Evolutionary conservation across 2,329 filamentous ascomycete species (phyloP).

Genomic region (Waltergamsia citrina): DNA sequence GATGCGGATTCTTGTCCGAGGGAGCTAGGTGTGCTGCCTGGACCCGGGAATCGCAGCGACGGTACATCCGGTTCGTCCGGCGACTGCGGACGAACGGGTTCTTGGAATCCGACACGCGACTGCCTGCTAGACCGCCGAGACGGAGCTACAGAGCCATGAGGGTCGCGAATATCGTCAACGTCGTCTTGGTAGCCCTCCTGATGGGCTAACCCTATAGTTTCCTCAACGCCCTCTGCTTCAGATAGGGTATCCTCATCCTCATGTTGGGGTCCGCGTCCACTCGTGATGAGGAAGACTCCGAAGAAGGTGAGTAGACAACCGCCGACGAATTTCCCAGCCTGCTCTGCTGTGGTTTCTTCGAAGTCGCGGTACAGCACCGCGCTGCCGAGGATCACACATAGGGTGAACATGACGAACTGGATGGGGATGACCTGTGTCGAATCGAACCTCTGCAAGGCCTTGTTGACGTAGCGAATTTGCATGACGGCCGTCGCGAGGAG

Average conservation of each 20-base stretch:
- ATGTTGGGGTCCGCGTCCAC: conserved; percentile 54
- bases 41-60: conserved; percentile 17
- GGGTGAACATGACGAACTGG: conserved; percentile 93
- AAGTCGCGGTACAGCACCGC: conserved; percentile 93
- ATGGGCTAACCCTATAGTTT: conserved; percentile 49
- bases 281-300: conserved; percentile 96
- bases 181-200: conserved; percentile 27
- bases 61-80: conserved; percentile 24
- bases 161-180: conserved; percentile 15
- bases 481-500: conserved; percentile 80
- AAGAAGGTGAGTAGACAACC: conserved; percentile 90
- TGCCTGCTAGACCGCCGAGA: conserved; percentile 40
- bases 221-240: conserved; percentile 51
- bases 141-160: conserved; percentile 8
- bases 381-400: conserved; percentile 91
- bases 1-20: conserved; percentile 25
- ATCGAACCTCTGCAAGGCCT: conserved; percentile 78
- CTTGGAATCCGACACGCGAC: conserved; percentile 32
- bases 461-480: conserved; percentile 96
- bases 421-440: conserved; percentile 97
- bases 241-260: conserved; percentile 43
- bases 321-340: conserved; percentile 76
- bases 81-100: conserved; percentile 24
- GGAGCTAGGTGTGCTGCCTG: conserved; percentile 17
- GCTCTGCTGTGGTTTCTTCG: conserved; percentile 64